Conservation (phyloP, 1,139 yeast genomes). For the Suhomyces bolitotheri region DNA sequence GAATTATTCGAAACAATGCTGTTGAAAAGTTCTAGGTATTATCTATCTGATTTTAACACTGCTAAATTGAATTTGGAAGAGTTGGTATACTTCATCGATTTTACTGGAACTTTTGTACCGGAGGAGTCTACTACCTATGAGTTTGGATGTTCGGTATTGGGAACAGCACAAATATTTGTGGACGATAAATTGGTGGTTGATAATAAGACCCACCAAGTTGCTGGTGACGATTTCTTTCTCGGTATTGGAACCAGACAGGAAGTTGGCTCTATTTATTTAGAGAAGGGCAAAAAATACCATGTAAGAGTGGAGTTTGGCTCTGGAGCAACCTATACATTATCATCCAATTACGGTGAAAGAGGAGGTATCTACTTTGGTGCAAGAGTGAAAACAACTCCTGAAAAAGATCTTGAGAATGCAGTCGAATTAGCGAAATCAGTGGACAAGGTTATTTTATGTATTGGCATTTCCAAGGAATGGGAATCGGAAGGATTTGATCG, state of each 20-base stretch:
- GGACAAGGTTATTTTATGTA: slow-evolving; percentile 47
- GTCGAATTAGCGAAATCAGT: slow-evolving; percentile 44
- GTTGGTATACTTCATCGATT: slow-evolving; percentile 36
- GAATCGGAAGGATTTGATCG: slow-evolving; percentile 29
- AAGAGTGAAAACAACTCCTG: slow-evolving; percentile 22
- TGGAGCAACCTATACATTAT: slow-evolving; percentile 41
- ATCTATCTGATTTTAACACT: slow-evolving; percentile 12
- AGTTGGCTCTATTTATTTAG: slow-evolving; percentile 36
- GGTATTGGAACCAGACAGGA: slow-evolving; percentile 56
- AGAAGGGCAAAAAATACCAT: slow-evolving; percentile 43
- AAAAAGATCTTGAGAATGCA: slow-evolving; percentile 38
- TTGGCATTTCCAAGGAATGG: slow-evolving; percentile 50
- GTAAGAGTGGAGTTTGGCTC: slow-evolving; percentile 55
- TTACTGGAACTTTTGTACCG: slow-evolving; percentile 45
- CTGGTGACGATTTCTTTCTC: slow-evolving; percentile 47
- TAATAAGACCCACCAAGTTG: slow-evolving; percentile 52
- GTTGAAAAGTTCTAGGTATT: slow-evolving; percentile 6
- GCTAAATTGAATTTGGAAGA: slow-evolving; percentile 5
- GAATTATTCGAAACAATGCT: slow-evolving; percentile 8
- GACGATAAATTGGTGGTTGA: slow-evolving; percentile 56
- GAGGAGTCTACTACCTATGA: slow-evolving; percentile 50
- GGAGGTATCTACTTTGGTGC: slow-evolving; percentile 39
- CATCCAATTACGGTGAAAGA: slow-evolving; percentile 16
- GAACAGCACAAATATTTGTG: slow-evolving; percentile 56
- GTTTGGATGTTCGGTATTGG: slow-evolving; percentile 52